Base-by-base conservation (phyloP, 108 stramenopile species). In the Discostella pseudostelligera region DNA sequence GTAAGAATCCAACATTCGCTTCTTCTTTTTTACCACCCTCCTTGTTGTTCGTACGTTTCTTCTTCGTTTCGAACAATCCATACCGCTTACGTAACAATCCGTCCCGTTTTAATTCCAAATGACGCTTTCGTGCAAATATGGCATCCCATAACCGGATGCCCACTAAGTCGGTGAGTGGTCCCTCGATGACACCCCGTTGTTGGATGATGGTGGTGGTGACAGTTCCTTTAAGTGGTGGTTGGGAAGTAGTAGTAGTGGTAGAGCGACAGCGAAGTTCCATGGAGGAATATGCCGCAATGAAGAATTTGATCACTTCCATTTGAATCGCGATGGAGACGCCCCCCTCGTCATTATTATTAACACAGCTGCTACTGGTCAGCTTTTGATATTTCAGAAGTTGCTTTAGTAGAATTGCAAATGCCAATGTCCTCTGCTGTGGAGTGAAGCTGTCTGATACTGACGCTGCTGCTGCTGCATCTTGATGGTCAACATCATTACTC, bases 61-160 rank as follows among this genome's bases (percentile, higher is more conserved):
- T 35, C 35, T 39, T 67, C 55, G 39, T 22, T 21, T 66, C 48
- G 49, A 54, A 73, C 43, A 73, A 21, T n/a, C 63, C 57, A 54
- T 73, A 73, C 16, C 72, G 19, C 45, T 73, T 73, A 37, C 65
- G 58, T 20, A 73, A 53, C 56, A 73, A 24, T 14, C 72, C 72
- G 54, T 73, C 72, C 0, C 72, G 47, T 51, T 44, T 65, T 20
- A 73, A 20, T 35, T 73, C 72, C 43, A 73, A 45, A 42, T 54
- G 40, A 0, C 58, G 62, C 24, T 65, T 65, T 16, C 72, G 56
- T 2, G 17, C 12, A 0, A 64, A 59, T 21, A 73, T 45, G 8
- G 49, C 56, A 45, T 64, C 42, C 72, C 72, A 73, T 9, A 73
- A 29, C 10, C 72, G 57, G 13, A 73, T 16, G 21, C 72, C 72